Evolutionary conservation across 2,329 filamentous ascomycete species (phyloP), one percentile per base, ranked within the genome.

Genomic region (Xylariaceae sp.): DNA sequence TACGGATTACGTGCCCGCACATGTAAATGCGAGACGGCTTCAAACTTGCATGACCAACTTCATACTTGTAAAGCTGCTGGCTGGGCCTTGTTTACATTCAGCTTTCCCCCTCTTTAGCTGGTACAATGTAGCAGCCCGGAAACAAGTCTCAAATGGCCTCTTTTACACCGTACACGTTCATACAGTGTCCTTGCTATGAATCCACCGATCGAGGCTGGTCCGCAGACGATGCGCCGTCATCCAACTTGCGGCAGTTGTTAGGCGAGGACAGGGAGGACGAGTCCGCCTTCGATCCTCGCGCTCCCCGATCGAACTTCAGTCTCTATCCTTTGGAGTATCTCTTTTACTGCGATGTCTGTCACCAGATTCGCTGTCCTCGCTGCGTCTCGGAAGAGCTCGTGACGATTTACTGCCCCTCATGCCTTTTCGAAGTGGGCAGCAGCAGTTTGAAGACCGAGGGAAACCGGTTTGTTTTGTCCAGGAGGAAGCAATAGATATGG

Each of bases 321-420:
- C 80, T 99, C 37, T 97, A 93, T 71, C 93, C 94, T 0, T 86
- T 97, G 50, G 93, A 97, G 71, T 88, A 97, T 72, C 83, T 99
- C 30, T 82, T 97, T 47, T 99, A 96, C 78, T 99, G 94, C 78
- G 93, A 96, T 72, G 94, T 97, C 73, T 99, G 94, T 74, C 91
- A 96, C 72, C 89, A 96, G 74, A 96, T 97, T 63, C 89, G 94
- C 66, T 99, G 94, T 72, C 90, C 91, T 4, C 82, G 92, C 76
- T 99, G 94, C 71, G 89, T 95, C 56, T 84, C 88, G 52, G 94
- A 99, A 72, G 94, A 99, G 76, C 92, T 96, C 57, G 87, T 96
- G 52, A 94, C 90, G 56, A 97, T 92, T 81, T 99, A 90, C 75
- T 99, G 94, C 70, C 94, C 94, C 4, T 93, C 86, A 72, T 99